Evolutionary conservation across 1,284 basidiomycete genomes (phyloP).

Genomic region (Cutaneotrichosporon dermatis): DNA sequence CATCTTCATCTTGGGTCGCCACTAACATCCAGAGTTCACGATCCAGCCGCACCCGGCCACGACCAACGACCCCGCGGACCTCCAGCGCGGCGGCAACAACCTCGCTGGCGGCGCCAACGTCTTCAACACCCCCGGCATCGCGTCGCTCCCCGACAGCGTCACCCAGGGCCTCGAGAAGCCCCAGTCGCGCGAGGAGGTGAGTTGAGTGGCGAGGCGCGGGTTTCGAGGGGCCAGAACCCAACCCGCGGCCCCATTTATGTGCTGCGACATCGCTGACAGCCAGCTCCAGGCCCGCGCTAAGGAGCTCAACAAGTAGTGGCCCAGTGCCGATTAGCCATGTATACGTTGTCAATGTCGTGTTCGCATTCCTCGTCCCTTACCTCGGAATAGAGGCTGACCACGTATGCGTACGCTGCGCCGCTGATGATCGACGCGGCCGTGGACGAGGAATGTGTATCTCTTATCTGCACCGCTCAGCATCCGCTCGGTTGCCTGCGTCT

Average conservation of each 20-base stretch:
- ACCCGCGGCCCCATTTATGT: not conserved
- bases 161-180: conserved; percentile 46
- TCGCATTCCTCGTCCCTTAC: too few species aligned
- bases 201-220: conserved; percentile 11
- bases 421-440: too few species aligned
- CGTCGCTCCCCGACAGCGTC: conserved; percentile 34
- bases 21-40: conserved; percentile 32
- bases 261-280: not conserved
- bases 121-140: conserved; percentile 40
- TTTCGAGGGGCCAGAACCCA: not conserved
- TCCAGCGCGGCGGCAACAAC: conserved; percentile 23
- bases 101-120: conserved; percentile 37
- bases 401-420: too few species aligned
- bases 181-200: conserved; percentile 48
- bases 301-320: conserved; percentile 20
- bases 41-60: conserved; percentile 51
- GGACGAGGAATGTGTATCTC: too few species aligned
- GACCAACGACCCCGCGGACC: conserved; percentile 49
- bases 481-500: too few species aligned
- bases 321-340: not conserved
- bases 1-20: not conserved
- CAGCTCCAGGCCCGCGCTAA: conserved; percentile 15
- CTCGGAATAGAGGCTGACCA: too few species aligned
- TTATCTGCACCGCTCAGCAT: too few species aligned
- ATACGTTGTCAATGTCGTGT: not conserved